These are phyloP conservation scores for Scleromitrula shiraiana DNA, from an alignment of 2,329 filamentous ascomycete species.

Conservation along the genomic window DNA sequence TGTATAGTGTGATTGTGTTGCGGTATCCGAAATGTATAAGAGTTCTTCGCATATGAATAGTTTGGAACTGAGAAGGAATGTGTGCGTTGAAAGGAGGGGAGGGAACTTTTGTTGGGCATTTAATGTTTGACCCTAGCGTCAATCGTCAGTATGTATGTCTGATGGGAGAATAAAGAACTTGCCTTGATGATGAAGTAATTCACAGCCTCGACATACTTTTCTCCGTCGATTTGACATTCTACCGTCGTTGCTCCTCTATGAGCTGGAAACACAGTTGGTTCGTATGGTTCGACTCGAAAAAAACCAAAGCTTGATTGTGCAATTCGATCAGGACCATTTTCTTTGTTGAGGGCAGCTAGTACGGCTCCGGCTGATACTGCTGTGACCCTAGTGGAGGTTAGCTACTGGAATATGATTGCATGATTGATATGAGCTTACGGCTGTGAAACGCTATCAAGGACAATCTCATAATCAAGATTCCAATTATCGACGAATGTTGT, in stretches of 20 bases:
- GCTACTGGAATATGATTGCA: too few relatives aligned
- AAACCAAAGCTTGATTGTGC: slow-evolving; percentile 15
- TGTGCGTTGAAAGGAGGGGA: slow-evolving; percentile 4
- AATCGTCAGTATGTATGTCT: too few relatives aligned
- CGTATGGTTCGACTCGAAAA: slow-evolving; percentile 5
- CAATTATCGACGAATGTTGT: neutral
- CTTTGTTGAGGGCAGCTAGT: slow-evolving; percentile 13
- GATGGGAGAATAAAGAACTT: too few relatives aligned
- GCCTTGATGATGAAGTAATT: slow-evolving; percentile 16
- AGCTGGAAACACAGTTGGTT: neutral
- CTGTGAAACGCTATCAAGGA: too few relatives aligned
- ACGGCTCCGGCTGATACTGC: slow-evolving; percentile 16
- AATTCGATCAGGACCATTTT: slow-evolving; percentile 11
- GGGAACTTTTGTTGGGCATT: neutral
- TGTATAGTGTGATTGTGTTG: slow-evolving; percentile 9
- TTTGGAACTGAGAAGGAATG: slow-evolving; percentile 4
- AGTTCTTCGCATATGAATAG: slow-evolving; percentile 15
- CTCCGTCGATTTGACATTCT: slow-evolving; percentile 9
- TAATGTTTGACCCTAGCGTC: neutral
- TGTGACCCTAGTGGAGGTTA: slow-evolving; percentile 6
- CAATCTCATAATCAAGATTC: neutral
- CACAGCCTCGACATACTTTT: slow-evolving; percentile 11
- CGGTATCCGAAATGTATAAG: slow-evolving; percentile 12
- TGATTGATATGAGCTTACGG: too few relatives aligned
- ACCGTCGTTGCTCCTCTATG: slow-evolving; percentile 2